Conservation (phyloP, 768 basidiomycete genomes). For the Serendipita indica region DNA sequence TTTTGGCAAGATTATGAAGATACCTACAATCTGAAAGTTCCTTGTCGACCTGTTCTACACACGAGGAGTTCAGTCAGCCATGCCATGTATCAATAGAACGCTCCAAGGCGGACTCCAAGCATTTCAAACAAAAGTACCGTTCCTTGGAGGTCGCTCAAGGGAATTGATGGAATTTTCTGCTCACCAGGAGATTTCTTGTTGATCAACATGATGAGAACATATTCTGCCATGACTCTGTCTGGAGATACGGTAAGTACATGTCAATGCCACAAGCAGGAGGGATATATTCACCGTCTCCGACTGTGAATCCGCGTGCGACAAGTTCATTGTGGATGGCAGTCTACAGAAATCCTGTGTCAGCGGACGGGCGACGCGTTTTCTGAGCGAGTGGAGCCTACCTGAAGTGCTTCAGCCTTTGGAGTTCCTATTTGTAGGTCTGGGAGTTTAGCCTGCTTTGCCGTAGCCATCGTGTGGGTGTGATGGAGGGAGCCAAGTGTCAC, state of each 20-base stretch:
- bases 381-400: constrained; percentile 32
- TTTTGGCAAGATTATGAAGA: neutral
- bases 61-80: constrained; percentile 3
- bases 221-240: constrained; percentile 86
- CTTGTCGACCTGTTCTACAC: constrained; percentile 64
- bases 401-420: constrained; percentile 55
- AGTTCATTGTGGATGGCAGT: constrained; percentile 73
- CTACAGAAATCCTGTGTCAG: constrained; percentile 25
- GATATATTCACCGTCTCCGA: constrained; percentile 50
- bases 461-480: neutral
- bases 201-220: constrained; percentile 89
- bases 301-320: constrained; percentile 53
- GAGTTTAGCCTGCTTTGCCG: neutral
- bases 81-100: constrained; percentile 1
- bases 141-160: neutral
- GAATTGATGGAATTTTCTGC: neutral
- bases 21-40: constrained; percentile 67
- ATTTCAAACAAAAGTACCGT: constrained; percentile 11
- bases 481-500: neutral
- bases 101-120: neutral
- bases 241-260: neutral
- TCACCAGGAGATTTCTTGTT: constrained; percentile 52
- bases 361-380: neutral
- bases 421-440: constrained; percentile 35
- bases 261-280: too few relatives aligned